These are phyloP conservation scores for Aureobasidium zeae DNA, from an alignment of 2,329 filamentous ascomycete genomes.

Conservation along the genomic window DNA sequence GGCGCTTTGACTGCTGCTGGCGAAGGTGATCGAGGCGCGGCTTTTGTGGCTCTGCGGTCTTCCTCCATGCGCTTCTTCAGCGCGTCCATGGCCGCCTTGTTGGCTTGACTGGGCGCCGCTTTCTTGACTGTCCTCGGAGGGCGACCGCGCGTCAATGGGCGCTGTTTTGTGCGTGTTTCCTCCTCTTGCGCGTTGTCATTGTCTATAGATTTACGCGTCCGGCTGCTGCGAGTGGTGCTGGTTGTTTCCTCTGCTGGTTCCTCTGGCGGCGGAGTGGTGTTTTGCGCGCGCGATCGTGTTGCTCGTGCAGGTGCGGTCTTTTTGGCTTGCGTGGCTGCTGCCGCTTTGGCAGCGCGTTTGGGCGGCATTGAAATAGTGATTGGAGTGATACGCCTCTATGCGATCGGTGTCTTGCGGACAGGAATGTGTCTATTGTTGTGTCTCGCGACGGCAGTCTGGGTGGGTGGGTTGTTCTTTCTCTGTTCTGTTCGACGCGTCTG, in stretches of 20 bases:
- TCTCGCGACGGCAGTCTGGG: constrained; percentile 11
- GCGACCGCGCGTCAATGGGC: constrained; percentile 17
- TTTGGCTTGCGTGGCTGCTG: constrained; percentile 6
- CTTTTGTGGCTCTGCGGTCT: constrained; percentile 20
- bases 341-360: constrained; percentile 19
- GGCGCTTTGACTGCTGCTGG: constrained; percentile 23
- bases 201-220: constrained; percentile 23
- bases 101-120: constrained; percentile 22
- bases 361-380: constrained; percentile 10
- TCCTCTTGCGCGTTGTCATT: neutral
- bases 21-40: constrained; percentile 23
- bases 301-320: constrained; percentile 15
- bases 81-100: constrained; percentile 25
- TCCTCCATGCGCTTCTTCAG: constrained; percentile 28
- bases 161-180: constrained; percentile 14
- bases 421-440: neutral
- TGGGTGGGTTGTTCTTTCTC: too few relatives aligned
- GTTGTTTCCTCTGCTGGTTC: constrained; percentile 20
- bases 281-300: constrained; percentile 21
- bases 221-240: constrained; percentile 21
- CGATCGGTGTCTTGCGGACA: constrained; percentile 2
- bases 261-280: constrained; percentile 23
- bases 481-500: too few relatives aligned
- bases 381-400: neutral
- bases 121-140: constrained; percentile 23